Evolutionary conservation across 331 rosid genomes (phyloP).

Genomic region (Cydonia oblonga): DNA sequence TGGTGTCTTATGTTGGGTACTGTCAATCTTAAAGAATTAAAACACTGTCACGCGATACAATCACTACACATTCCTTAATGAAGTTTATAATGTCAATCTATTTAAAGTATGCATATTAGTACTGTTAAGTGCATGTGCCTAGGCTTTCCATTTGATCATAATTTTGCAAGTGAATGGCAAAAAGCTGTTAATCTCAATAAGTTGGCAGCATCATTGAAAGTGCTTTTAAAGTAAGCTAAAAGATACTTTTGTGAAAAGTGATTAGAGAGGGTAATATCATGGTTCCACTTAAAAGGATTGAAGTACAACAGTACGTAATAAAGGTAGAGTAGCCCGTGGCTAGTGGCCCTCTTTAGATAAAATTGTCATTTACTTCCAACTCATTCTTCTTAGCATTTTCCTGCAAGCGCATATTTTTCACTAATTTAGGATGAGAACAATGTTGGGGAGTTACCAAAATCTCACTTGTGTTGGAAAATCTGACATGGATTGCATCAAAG

Average conservation of each 20-base stretch:
- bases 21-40: too few species aligned
- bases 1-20: too few species aligned
- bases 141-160: not conserved
- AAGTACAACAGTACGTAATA: too few species aligned
- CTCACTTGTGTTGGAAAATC: not conserved
- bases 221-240: not conserved
- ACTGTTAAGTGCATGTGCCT: slow-evolving; percentile 10
- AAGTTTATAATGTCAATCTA: not conserved
- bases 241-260: not conserved
- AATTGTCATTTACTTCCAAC: not conserved
- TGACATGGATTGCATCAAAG: not conserved
- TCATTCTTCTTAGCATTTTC: not conserved
- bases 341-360: not conserved
- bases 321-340: not conserved
- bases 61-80: not conserved
- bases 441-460: not conserved
- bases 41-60: too few species aligned
- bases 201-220: not conserved
- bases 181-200: slow-evolving; percentile 9
- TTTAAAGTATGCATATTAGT: not conserved
- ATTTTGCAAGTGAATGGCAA: not conserved
- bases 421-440: not conserved
- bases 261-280: not conserved
- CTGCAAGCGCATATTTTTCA: not conserved
- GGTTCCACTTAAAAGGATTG: too few species aligned